Evolutionary conservation across 345 rosid species (phyloP), one percentile per base, ranked within the genome.

Genomic region (Bruguiera sexangula): DNA sequence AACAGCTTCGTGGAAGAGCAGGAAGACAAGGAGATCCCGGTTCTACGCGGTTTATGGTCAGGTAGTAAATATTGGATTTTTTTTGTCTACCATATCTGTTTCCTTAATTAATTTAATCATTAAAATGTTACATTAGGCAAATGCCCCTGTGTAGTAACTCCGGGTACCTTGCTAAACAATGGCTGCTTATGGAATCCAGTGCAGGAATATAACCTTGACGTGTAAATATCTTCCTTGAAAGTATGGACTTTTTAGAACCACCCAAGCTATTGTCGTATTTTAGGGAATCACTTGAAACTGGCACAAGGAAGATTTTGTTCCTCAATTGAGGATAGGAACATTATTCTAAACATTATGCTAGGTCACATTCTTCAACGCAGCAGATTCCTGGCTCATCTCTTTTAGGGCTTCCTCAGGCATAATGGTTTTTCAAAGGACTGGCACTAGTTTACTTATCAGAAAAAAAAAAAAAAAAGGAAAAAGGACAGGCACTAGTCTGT

Each of bases 11-110:
- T 70, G 98, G 98, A 62, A 80, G 98, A 88, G 96, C 98, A 73
- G 98, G 96, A 82, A 86, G 98, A 82, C 97, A 93, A 77, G 98
- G 98, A 32, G 98, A 93, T 85, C 98, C 90, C 72, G 97, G 97
- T 78, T 93, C 98, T 59, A 91, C 98, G 10, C 86, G 94, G 72
- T 93, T 93, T 83, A 90, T 93, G 97, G 92, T 91, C 71, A 91
- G 98, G 98, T 93, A 88, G 75, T 62, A 30, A 21, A 39, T 20
- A 8, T 31, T 51, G 29, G 18, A 6, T 16, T 27, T 60, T 61
- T 16, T 10, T 27, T 43, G 6, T 43, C 32, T 9, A 0, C n/a
- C 15, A 21, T 31, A 30, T 65, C 32, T 16, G n/a, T 3, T 54
- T 62, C 67, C 36, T 51, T 36, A 69, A 27, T 50, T 13, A 21